Percentiles rank a stretch among this genome's conserved stretches.
phyloP scores from a whole-genome alignment of 2,329 filamentous ascomycete genomes.

The Calonectria pseudoreteaudii region DNA sequence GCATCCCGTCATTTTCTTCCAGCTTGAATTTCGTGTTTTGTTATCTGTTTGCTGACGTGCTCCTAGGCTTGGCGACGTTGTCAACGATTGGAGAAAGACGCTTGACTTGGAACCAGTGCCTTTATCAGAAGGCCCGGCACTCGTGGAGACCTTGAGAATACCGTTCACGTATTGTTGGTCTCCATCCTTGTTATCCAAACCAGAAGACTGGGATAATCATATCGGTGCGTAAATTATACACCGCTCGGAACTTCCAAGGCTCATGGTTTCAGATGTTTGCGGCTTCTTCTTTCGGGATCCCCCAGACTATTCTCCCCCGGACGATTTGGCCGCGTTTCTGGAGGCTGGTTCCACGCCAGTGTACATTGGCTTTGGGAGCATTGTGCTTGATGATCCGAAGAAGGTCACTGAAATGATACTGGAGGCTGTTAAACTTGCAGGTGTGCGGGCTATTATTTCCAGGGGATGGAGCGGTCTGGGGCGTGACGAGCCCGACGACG shows the following conservation, averaged over 20 bases:
- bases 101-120: conserved; percentile 26
- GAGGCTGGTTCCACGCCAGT: conserved; percentile 67
- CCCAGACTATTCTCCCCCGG: conserved; percentile 64
- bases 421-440: conserved; percentile 71
- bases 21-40: too few species aligned
- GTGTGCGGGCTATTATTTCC: conserved; percentile 75
- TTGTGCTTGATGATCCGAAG: conserved; percentile 77
- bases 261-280: conserved; percentile 54
- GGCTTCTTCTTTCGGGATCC: conserved; percentile 74
- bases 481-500: conserved; percentile 61
- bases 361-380: conserved; percentile 80
- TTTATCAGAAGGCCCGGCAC: conserved; percentile 74
- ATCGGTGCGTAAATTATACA: conserved; percentile 57
- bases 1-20: neutral
- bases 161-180: conserved; percentile 87
- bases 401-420: conserved; percentile 75
- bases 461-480: conserved; percentile 80
- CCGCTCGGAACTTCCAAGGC: neutral
- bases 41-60: neutral
- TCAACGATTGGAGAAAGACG: conserved; percentile 26
- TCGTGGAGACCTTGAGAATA: conserved; percentile 73
- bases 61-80: conserved; percentile 28
- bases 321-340: conserved; percentile 67
- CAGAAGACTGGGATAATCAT: conserved; percentile 71
- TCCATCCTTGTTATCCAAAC: conserved; percentile 73